These are phyloP conservation scores for Fusarium newnesense DNA, from an alignment of 2,329 filamentous ascomycete genomes.

Conservation along the genomic window DNA sequence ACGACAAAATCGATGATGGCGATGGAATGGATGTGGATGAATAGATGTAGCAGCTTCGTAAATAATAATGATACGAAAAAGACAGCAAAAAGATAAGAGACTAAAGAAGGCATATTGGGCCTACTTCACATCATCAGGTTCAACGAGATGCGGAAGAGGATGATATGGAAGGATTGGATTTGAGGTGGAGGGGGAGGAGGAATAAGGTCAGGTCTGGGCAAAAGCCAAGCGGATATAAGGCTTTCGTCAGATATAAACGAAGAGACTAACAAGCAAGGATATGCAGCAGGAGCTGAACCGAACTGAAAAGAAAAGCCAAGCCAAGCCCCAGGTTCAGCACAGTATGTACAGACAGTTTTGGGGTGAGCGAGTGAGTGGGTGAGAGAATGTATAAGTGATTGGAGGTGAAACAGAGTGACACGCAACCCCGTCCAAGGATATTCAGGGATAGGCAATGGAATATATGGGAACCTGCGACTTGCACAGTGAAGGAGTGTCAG, in stretches of 20 bases:
- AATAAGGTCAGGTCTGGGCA: constrained; percentile 30
- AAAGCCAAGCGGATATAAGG: constrained; percentile 39
- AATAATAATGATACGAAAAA: constrained; percentile 43
- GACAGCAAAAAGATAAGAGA: constrained; percentile 43
- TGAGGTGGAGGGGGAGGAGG: constrained; percentile 5
- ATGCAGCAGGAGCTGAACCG: constrained; percentile 10
- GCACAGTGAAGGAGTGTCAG: background rate
- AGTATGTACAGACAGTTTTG: background rate
- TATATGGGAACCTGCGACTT: background rate
- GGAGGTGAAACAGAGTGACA: constrained; percentile 36
- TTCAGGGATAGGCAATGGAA: background rate
- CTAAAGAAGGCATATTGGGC: constrained; percentile 37
- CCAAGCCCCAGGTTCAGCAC: constrained; percentile 16
- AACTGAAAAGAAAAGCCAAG: background rate
- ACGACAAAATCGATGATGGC: constrained; percentile 41
- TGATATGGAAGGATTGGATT: background rate
- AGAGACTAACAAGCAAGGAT: background rate
- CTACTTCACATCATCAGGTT: constrained; percentile 34
- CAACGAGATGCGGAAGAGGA: constrained; percentile 3
- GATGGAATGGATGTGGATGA: constrained; percentile 41
- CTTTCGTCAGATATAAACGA: constrained; percentile 23
- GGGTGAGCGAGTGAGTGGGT: background rate
- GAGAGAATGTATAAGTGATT: constrained; percentile 7
- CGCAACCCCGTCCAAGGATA: constrained; percentile 26
- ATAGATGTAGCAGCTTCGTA: constrained; percentile 45